phyloP scores from a whole-genome alignment of 352 stramenopile genomes.

The Globisporangium echinulatum region DNA sequence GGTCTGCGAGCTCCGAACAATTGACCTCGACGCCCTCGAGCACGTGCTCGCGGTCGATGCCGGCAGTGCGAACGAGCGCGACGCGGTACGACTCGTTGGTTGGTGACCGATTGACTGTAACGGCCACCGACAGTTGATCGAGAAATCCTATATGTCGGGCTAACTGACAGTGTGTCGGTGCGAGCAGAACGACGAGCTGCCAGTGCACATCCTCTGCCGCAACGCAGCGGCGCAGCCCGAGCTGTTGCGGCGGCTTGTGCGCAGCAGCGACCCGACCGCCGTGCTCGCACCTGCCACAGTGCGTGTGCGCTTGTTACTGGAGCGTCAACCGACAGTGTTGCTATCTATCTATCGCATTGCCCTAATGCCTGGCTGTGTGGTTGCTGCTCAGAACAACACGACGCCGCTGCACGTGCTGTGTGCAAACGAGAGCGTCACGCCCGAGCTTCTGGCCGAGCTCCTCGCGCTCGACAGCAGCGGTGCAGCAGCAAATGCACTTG shows the following conservation, averaged over 20 bases:
- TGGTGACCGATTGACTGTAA: background rate
- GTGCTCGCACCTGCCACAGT: conserved; percentile 32
- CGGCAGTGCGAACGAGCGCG: conserved; percentile 14
- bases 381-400: conserved; percentile 20
- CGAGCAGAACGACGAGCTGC: conserved; percentile 39
- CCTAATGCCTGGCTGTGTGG: background rate
- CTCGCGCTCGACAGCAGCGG: conserved; percentile 35
- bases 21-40: conserved; percentile 23
- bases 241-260: conserved; percentile 25
- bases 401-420: conserved; percentile 49
- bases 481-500: conserved; percentile 3
- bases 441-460: conserved; percentile 31
- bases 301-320: background rate
- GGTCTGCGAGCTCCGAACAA: conserved; percentile 30
- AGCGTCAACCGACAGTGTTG: background rate
- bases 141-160: background rate
- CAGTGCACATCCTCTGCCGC: conserved; percentile 49
- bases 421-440: conserved; percentile 34
- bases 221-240: conserved; percentile 25
- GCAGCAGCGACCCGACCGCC: conserved; percentile 16
- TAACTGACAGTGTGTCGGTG: too few relatives aligned
- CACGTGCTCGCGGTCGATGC: conserved; percentile 10
- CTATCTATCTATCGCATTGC: too few relatives aligned
- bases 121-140: background rate
- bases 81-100: conserved; percentile 4